Conservation (phyloP, 805 yeast genomes). For the Ogataea chonburiensis region DNA sequence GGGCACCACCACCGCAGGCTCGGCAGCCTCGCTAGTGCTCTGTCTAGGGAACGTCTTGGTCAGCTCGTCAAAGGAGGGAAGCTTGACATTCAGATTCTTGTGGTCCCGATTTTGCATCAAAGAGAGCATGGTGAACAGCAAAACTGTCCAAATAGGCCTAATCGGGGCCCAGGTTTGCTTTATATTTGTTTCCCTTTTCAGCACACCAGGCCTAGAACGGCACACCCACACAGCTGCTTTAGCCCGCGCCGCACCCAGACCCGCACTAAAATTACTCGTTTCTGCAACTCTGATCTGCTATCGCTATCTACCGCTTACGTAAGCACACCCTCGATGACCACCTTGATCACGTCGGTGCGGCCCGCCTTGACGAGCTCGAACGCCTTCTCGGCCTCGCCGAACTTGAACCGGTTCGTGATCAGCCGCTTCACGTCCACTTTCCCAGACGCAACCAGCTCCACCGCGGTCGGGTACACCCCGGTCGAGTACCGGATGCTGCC, state of each 20-base stretch:
- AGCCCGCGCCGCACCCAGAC: too few species aligned
- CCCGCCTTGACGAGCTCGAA: slow-evolving; percentile 64
- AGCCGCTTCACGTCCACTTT: slow-evolving; percentile 64
- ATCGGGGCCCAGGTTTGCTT: slow-evolving; percentile 1
- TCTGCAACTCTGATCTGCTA: too few species aligned
- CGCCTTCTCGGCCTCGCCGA: slow-evolving; percentile 75
- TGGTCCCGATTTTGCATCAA: slow-evolving; percentile 15
- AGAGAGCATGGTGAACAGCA: slow-evolving; percentile 13
- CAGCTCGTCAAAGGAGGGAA: slow-evolving; percentile 26
- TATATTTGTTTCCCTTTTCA: slow-evolving; percentile 10
- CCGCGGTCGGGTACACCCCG: slow-evolving; percentile 74
- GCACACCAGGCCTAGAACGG: slow-evolving; percentile 3
- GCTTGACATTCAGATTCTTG: slow-evolving; percentile 14
- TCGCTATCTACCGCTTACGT: slow-evolving; percentile 2
- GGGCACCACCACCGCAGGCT: too few species aligned
- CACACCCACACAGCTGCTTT: too few species aligned
- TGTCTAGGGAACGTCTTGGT: slow-evolving; percentile 21
- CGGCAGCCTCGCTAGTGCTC: too few species aligned
- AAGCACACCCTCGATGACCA: slow-evolving; percentile 73
- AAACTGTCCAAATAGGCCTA: slow-evolving; percentile 1
- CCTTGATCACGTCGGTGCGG: slow-evolving; percentile 60
- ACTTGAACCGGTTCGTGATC: slow-evolving; percentile 71
- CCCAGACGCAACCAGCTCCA: slow-evolving; percentile 61
- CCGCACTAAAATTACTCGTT: background rate
- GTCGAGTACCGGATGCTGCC: slow-evolving; percentile 81